phyloP scores from a whole-genome alignment of 2,329 filamentous ascomycete species.

The Fusarium bulbicola region DNA sequence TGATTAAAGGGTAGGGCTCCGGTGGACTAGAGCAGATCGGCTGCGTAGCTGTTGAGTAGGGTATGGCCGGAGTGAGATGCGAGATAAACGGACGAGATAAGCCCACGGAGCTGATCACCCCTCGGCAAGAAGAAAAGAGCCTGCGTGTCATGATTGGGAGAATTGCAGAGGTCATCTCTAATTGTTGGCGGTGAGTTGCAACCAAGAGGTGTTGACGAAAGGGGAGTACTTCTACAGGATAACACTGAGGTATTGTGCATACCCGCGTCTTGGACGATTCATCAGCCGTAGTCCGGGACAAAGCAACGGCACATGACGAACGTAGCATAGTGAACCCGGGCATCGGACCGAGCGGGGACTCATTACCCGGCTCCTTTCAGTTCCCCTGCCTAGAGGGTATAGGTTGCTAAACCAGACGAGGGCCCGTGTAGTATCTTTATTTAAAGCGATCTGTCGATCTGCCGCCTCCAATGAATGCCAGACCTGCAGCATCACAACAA shows the following conservation, averaged over 20 bases:
- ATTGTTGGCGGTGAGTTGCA: fast-evolving
- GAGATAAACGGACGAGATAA: fast-evolving
- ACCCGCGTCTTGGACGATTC: not conserved
- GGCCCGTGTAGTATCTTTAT: fast-evolving
- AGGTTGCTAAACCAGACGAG: fast-evolving
- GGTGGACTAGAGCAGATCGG: too few species aligned
- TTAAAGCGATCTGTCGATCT: fast-evolving
- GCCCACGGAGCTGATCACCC: fast-evolving
- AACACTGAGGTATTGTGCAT: fast-evolving
- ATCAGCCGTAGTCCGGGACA: not conserved
- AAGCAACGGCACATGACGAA: not conserved
- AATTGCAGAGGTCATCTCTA: fast-evolving
- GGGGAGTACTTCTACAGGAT: fast-evolving
- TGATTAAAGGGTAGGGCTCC: too few species aligned
- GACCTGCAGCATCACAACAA: not conserved
- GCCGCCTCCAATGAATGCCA: not conserved
- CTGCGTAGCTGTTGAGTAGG: not conserved
- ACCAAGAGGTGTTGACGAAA: fast-evolving
- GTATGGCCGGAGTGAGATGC: fast-evolving
- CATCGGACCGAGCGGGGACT: not conserved
- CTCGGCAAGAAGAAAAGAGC: fast-evolving
- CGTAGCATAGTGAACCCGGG: not conserved
- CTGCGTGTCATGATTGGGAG: not conserved
- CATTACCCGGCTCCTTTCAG: not conserved
- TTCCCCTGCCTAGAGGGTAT: fast-evolving